Conservation (phyloP, 768 basidiomycete species). For the Amanita fuliginea region DNA sequence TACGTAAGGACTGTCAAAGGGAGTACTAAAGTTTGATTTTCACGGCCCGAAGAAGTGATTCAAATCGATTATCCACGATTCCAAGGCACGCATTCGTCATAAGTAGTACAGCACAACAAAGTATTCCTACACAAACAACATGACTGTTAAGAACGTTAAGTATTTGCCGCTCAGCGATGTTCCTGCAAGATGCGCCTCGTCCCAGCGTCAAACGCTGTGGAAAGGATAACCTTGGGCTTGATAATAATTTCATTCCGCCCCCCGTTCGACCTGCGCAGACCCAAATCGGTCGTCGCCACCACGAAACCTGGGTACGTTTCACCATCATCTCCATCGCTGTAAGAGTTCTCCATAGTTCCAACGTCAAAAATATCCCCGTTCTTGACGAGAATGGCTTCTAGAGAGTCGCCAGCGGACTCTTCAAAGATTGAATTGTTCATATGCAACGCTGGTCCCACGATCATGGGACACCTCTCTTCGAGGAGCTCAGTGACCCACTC, state of each 20-base stretch:
- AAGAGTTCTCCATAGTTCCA: slow-evolving; percentile 3
- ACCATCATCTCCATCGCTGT: neutral
- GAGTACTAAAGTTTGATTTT: too few species aligned
- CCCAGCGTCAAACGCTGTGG: slow-evolving; percentile 5
- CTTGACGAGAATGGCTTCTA: neutral
- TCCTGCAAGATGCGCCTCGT: slow-evolving; percentile 2
- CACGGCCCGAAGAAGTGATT: too few species aligned
- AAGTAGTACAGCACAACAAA: neutral
- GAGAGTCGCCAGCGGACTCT: neutral
- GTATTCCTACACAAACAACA: too few species aligned
- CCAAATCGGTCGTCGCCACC: slow-evolving; percentile 4
- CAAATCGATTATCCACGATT: too few species aligned
- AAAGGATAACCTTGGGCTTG: slow-evolving; percentile 5
- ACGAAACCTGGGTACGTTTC: neutral
- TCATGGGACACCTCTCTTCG: slow-evolving; percentile 5
- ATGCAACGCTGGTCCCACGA: slow-evolving; percentile 1
- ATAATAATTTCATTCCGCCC: neutral
- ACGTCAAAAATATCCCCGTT: neutral
- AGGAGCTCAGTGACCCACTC: slow-evolving; percentile 1
- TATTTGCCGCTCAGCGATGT: neutral
- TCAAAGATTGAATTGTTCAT: slow-evolving; percentile 5
- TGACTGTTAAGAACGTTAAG: neutral
- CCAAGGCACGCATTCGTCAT: too few species aligned
- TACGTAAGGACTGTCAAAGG: too few species aligned
- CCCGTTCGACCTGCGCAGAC: neutral